Conservation (phyloP, 306 rosid species). For the Gynostemma pentaphyllum region DNA sequence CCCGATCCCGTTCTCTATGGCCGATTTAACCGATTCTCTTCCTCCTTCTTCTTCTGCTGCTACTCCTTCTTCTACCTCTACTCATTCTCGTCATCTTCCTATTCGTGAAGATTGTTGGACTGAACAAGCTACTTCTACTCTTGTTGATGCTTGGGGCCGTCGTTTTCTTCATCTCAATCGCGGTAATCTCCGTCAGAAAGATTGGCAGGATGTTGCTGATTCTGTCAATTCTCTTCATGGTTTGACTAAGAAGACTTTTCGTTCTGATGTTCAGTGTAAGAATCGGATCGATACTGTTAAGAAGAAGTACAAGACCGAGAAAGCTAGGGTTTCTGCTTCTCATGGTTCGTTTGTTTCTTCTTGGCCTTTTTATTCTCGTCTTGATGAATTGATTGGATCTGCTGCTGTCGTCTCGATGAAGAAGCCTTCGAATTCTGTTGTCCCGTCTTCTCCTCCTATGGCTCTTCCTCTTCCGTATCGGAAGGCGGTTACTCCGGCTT, state of each 20-base stretch:
- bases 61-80: slow-evolving; percentile 14
- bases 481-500: slow-evolving; percentile 24
- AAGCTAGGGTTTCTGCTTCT: slow-evolving; percentile 68
- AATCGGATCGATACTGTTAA: slow-evolving; percentile 90
- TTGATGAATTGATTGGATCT: slow-evolving; percentile 59
- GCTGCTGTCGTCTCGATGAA: slow-evolving; percentile 32
- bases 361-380: slow-evolving; percentile 70
- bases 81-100: slow-evolving; percentile 52
- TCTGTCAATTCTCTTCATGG: slow-evolving; percentile 92
- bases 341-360: slow-evolving; percentile 38
- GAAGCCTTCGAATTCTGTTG: slow-evolving; percentile 20
- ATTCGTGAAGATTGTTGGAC: slow-evolving; percentile 98
- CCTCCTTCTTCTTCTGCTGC: too few relatives aligned
- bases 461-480: slow-evolving; percentile 50
- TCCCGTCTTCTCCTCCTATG: slow-evolving; percentile 40
- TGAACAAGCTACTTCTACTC: slow-evolving; percentile 83
- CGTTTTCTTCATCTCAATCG: slow-evolving; percentile 90
- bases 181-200: slow-evolving; percentile 96
- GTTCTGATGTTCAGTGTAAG: slow-evolving; percentile 96
- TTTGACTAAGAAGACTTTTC: slow-evolving; percentile 77
- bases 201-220: slow-evolving; percentile 98
- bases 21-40: slow-evolving; percentile 44
- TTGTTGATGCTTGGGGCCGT: slow-evolving; percentile 88
- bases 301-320: slow-evolving; percentile 92
- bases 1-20: slow-evolving; percentile 21